Percentiles rank a stretch among this genome's conserved stretches.
These are phyloP conservation scores for Emmonsia crescens DNA, from an alignment of 2,329 filamentous ascomycete species.

Conservation along the genomic window DNA sequence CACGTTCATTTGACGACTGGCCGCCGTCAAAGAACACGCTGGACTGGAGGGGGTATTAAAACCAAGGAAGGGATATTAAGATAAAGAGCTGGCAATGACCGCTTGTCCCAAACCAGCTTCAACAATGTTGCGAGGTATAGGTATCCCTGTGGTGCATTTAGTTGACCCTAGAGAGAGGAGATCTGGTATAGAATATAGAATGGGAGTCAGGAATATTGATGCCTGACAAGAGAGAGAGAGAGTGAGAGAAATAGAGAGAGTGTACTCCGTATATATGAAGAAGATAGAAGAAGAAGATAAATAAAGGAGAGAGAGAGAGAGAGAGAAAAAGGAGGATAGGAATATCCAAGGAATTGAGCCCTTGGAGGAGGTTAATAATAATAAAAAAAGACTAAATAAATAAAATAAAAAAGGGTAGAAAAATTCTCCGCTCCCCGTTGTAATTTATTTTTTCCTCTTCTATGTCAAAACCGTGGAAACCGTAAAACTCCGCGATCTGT, in stretches of 20 bases:
- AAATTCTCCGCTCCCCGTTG: no score
- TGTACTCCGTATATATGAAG: no score
- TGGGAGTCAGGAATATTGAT: neutral
- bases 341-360: neutral
- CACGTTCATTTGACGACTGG: conserved; percentile 98
- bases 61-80: neutral
- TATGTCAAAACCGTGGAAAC: no score
- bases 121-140: neutral
- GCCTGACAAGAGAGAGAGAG: neutral
- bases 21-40: conserved; percentile 87
- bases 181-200: no score
- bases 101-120: neutral
- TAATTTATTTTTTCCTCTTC: neutral
- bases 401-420: no score
- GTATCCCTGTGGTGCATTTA: no score
- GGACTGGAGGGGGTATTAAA: neutral
- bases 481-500: neutral
- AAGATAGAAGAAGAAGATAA: no score
- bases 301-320: neutral
- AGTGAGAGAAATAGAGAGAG: neutral
- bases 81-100: neutral
- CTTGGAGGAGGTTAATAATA: neutral
- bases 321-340: neutral
- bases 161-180: no score
- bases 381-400: no score